These are phyloP conservation scores for Cadophora sp. DNA, from an alignment of 2,329 filamentous ascomycete genomes.

Conservation along the genomic window DNA sequence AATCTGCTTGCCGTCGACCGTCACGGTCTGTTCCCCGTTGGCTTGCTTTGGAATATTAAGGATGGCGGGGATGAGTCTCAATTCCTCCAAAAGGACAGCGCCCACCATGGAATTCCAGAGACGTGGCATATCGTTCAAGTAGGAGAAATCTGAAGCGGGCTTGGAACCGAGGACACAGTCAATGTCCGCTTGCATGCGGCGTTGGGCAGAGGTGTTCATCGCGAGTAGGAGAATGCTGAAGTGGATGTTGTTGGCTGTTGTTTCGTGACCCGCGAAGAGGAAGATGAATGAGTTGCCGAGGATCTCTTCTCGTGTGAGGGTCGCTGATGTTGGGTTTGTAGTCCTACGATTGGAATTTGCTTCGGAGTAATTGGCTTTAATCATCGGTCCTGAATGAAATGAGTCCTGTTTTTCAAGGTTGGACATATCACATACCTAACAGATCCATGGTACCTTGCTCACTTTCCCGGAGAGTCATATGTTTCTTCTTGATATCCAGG, in stretches of 20 bases:
- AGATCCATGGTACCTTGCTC: conserved; percentile 39
- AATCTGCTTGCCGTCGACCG: conserved; percentile 28
- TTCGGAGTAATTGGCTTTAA: conserved; percentile 32
- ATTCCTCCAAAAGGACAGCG: conserved; percentile 54
- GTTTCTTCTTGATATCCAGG: conserved; percentile 45
- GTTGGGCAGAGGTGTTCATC: conserved; percentile 29
- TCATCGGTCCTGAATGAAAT: conserved; percentile 32
- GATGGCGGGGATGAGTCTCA: conserved; percentile 60
- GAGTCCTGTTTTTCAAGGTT: background rate
- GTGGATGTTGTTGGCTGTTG: conserved; percentile 43
- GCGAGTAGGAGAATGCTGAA: conserved; percentile 42
- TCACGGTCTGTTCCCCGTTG: conserved; percentile 27
- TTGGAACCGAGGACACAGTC: conserved; percentile 39
- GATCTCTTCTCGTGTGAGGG: conserved; percentile 40
- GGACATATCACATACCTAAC: conserved; percentile 25
- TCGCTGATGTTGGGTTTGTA: conserved; percentile 27
- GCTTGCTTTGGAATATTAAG: conserved; percentile 59
- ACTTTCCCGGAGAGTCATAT: conserved; percentile 33
- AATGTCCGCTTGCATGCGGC: conserved; percentile 37
- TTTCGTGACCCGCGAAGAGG: conserved; percentile 45
- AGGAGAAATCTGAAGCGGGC: conserved; percentile 29
- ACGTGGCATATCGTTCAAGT: conserved; percentile 35
- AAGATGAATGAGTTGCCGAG: conserved; percentile 44
- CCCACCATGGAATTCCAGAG: conserved; percentile 41
- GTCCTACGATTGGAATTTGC: background rate